Percentiles rank a stretch among this genome's conserved stretches.
These are phyloP conservation scores for Murraya paniculata DNA, from an alignment of 345 rosid genomes.

Conservation along the genomic window DNA sequence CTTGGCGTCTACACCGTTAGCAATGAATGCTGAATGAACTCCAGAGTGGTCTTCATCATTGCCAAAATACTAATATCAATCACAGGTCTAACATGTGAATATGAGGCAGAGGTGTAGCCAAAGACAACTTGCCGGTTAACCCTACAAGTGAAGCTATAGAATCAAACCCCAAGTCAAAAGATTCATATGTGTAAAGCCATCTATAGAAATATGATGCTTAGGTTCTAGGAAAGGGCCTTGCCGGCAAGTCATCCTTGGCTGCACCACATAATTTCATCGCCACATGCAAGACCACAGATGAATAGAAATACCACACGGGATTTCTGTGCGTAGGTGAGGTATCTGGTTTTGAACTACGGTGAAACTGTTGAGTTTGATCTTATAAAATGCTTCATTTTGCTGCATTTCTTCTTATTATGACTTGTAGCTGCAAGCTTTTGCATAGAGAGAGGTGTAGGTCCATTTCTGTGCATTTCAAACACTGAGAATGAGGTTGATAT, in stretches of 20 bases:
- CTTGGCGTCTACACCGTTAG: background rate
- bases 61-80: slow-evolving; percentile 14
- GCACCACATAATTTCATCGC: slow-evolving; percentile 28
- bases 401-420: no score
- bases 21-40: background rate
- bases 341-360: background rate
- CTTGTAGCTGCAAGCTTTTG: background rate
- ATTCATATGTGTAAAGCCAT: background rate
- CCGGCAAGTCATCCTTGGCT: slow-evolving; percentile 65
- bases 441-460: background rate
- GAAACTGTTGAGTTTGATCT: background rate
- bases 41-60: background rate
- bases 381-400: no score
- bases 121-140: slow-evolving; percentile 37
- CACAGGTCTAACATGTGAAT: slow-evolving; percentile 33
- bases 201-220: no score
- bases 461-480: no score
- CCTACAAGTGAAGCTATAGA: background rate
- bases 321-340: background rate
- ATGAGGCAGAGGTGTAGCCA: slow-evolving; percentile 40
- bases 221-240: background rate
- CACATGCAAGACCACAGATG: slow-evolving; percentile 37
- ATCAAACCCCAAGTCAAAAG: background rate
- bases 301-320: background rate
- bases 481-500: background rate